phyloP scores from a whole-genome alignment of 148 eudicot genomes.

The Heliamphora exappendiculata region DNA sequence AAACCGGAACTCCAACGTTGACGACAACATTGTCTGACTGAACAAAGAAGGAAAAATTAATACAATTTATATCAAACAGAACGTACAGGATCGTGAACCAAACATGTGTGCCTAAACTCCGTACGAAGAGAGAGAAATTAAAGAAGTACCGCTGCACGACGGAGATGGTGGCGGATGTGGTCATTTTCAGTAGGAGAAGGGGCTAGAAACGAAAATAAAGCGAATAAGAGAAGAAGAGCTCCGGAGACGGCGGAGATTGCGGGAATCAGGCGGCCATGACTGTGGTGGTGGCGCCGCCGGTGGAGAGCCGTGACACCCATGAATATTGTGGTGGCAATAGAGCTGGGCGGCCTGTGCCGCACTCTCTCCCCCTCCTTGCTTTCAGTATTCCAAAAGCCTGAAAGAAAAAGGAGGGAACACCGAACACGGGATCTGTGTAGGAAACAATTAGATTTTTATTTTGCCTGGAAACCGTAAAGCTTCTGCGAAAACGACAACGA shows the following conservation, averaged over 20 bases:
- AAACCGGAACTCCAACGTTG: constrained; percentile 22
- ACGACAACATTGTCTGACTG: constrained; percentile 25
- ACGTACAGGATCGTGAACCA: not conserved
- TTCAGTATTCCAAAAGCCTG: constrained; percentile 5
- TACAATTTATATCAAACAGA: not conserved
- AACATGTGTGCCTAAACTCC: not conserved
- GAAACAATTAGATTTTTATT: not conserved
- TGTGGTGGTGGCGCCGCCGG: constrained; percentile 77
- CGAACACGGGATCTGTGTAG: constrained; percentile 4
- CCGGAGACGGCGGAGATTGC: constrained; percentile 35
- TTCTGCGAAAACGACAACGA: constrained; percentile 22
- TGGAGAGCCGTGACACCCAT: constrained; percentile 34
- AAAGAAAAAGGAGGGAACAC: constrained; percentile 13
- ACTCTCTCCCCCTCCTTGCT: not conserved
- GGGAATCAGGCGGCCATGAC: constrained; percentile 30
- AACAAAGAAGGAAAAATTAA: constrained; percentile 14
- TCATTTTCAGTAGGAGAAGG: constrained; percentile 36
- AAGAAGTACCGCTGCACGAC: constrained; percentile 20
- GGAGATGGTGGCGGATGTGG: constrained; percentile 21
- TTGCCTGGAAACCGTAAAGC: constrained; percentile 4
- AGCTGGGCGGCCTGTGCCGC: not conserved
- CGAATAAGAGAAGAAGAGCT: constrained; percentile 40
- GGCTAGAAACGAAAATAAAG: constrained; percentile 45
- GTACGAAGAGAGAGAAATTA: not conserved
- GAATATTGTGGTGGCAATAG: constrained; percentile 1